Evolutionary conservation across 306 rosid genomes (phyloP).

Genomic region (Abrus precatorius): DNA sequence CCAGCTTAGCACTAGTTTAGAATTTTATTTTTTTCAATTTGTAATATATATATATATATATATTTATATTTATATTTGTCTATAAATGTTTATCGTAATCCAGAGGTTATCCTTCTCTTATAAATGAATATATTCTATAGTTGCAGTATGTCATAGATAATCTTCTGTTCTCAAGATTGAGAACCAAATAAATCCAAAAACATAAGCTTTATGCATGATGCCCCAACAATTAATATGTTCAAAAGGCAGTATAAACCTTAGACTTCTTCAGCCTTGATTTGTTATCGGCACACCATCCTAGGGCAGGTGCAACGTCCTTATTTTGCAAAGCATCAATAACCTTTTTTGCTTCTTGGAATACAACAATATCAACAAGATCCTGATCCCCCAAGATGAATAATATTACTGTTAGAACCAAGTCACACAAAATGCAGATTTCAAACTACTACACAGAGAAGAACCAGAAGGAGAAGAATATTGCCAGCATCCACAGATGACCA

Average conservation of each 20-base stretch:
- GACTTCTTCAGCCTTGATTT: constrained; percentile 93
- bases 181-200: constrained; percentile 44
- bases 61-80: too few species aligned
- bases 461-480: constrained; percentile 17
- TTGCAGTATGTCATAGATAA: constrained; percentile 21
- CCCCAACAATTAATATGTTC: constrained; percentile 21
- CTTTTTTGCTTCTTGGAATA: constrained; percentile 89
- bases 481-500: constrained; percentile 37
- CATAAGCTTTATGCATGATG: constrained; percentile 23
- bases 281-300: constrained; percentile 97
- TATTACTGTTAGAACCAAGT: constrained; percentile 16
- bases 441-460: constrained; percentile 30
- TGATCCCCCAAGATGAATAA: constrained; percentile 47
- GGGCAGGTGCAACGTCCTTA: constrained; percentile 87
- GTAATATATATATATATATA: too few species aligned
- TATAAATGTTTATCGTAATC: neutral
- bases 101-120: constrained; percentile 26
- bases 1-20: constrained; percentile 6
- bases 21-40: neutral
- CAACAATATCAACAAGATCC: constrained; percentile 96
- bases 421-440: constrained; percentile 35
- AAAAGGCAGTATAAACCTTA: constrained; percentile 64
- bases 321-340: constrained; percentile 87
- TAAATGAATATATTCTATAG: constrained; percentile 23
- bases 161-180: neutral